Evolutionary conservation across 148 eudicot species (phyloP), one percentile per base, ranked within the genome.

Genomic region (Camellia lanceoleosa): DNA sequence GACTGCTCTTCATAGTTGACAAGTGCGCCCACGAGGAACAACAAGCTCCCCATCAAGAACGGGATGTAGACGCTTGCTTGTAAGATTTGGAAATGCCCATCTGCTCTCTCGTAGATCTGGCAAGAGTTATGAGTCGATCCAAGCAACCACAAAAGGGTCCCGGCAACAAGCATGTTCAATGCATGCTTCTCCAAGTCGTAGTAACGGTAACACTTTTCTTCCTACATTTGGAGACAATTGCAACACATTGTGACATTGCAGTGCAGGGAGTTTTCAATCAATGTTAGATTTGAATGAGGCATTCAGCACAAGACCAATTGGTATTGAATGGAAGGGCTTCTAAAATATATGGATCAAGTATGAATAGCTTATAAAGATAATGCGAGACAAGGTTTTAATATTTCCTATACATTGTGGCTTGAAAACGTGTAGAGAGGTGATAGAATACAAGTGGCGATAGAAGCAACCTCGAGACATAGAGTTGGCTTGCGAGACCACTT

Each of bases 91-190:
- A 92, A 81, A 78, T 91, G 94, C n/a, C 91, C 97, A 85, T 90
- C 94, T 0, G 98, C 88, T 83, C 92, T 86, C 82, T 94, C 98
- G 19, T 92, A 94, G 66, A 92, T 84, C 71, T 94, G 98, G 84
- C 97, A 94, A 2, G 93, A 85, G 76, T 94, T 94, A 47, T 86
- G 97, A 79, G 91, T 90, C 7, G 98, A 94, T 12, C 97, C 98
- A 20, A 92, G 74, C 58, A 94, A 38, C 98, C 97, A 92, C 19
- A 94, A 79, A 54, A 81, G 64, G 7, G 97, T 80, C 15, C 98
- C 98, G 3, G 91, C 95, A n/a, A 94, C 72, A 19, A 92, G 80
- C 90, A 94, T 78, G 79, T 87, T 91, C 80, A 92, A 51, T 1
- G 92, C 92, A 71, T 88, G 88, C 11, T 74, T 82, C 81, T 91